A percentile compares a stretch with the other conserved stretches of the same genome.
phyloP scores from a whole-genome alignment of 2,329 filamentous ascomycete genomes.

The Lasiodiplodia theobromae region DNA sequence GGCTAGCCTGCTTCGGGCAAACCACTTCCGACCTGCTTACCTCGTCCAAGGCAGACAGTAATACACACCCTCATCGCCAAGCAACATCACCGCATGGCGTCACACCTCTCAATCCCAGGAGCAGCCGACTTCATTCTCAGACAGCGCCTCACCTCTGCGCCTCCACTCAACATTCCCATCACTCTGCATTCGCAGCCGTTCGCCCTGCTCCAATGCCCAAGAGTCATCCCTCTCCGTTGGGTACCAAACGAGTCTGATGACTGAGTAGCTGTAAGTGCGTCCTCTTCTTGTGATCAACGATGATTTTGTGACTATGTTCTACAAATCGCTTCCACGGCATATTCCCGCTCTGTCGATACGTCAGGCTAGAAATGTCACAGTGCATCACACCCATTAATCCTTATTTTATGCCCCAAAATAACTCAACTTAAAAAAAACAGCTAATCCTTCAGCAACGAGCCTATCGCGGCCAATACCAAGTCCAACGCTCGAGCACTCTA shows the following conservation, averaged over 20 bases:
- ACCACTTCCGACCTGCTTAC: conserved; percentile 5
- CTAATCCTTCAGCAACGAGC: background rate
- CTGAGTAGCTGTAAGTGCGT: too few relatives aligned
- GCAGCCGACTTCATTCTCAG: background rate
- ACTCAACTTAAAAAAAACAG: background rate
- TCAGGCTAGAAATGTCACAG: background rate
- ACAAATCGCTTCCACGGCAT: too few relatives aligned
- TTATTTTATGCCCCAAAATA: background rate
- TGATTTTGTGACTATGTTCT: too few relatives aligned
- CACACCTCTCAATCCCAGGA: background rate
- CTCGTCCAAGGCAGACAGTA: background rate
- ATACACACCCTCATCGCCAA: background rate
- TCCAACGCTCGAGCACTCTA: background rate
- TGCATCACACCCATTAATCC: background rate
- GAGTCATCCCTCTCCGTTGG: background rate
- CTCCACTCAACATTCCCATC: background rate
- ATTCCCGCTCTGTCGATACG: too few relatives aligned
- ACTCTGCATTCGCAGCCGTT: background rate
- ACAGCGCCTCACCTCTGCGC: background rate
- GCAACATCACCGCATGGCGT: background rate
- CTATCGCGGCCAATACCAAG: background rate
- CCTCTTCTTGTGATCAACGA: too few relatives aligned
- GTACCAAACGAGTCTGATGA: too few relatives aligned
- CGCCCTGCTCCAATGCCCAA: background rate
- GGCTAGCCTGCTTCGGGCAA: conserved; percentile 23